phyloP scores from a whole-genome alignment of 2,329 filamentous ascomycete genomes.

The Arthroderma sp. region DNA sequence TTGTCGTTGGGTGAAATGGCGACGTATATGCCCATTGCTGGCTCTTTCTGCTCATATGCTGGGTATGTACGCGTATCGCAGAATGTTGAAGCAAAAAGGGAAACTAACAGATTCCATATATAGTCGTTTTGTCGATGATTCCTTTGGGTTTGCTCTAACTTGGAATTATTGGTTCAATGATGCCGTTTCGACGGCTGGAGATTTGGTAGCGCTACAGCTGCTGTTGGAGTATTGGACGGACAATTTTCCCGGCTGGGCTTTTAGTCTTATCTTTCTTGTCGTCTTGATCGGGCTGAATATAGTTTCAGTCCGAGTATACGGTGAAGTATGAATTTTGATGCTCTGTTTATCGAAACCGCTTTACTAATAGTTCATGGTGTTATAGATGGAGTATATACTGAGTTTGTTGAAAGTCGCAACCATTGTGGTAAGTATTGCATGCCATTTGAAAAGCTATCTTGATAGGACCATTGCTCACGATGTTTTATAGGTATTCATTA shows the following conservation, averaged over 20 bases:
- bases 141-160: slow-evolving; percentile 31
- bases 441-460: not conserved
- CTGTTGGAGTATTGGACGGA: slow-evolving; percentile 50
- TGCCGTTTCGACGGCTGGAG: slow-evolving; percentile 46
- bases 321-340: slow-evolving; percentile 29
- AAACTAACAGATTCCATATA: not conserved
- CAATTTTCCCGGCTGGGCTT: slow-evolving; percentile 49
- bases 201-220: slow-evolving; percentile 47
- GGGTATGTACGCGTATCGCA: slow-evolving; percentile 22
- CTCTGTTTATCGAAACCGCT: not conserved
- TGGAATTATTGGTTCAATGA: slow-evolving; percentile 52
- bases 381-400: slow-evolving; percentile 29
- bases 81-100: not conserved
- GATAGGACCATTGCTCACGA: slow-evolving; percentile 3
- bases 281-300: slow-evolving; percentile 42
- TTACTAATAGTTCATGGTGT: slow-evolving; percentile 1
- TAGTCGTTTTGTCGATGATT: slow-evolving; percentile 33
- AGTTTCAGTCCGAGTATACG: slow-evolving; percentile 41
- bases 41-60: slow-evolving; percentile 44
- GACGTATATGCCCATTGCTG: slow-evolving; percentile 42
- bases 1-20: slow-evolving; percentile 48
- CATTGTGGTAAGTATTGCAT: slow-evolving; percentile 22
- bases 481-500: slow-evolving; percentile 42
- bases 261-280: slow-evolving; percentile 49
- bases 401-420: slow-evolving; percentile 31